Percentiles rank a stretch among this genome's conserved stretches.
Evolutionary conservation across 345 rosid genomes (phyloP).

Genomic region (Clarkia xantiana): DNA sequence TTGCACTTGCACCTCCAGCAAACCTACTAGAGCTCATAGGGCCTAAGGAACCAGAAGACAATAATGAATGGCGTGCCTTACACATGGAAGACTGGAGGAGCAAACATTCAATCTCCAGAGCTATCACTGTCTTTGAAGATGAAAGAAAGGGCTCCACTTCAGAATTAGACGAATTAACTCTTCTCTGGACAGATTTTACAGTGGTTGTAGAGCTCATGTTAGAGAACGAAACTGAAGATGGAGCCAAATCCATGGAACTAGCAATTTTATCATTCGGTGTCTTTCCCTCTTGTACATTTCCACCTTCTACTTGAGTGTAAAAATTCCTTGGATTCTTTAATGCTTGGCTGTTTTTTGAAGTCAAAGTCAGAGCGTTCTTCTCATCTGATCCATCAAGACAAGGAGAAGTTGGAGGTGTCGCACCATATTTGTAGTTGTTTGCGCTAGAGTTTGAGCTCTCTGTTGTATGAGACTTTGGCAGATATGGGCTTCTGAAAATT

Average conservation of each 20-base stretch:
- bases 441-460: conserved; percentile 64
- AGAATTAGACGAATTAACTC: conserved; percentile 29
- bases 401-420: conserved; percentile 68
- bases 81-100: conserved; percentile 88
- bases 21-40: conserved; percentile 49
- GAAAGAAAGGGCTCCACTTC: conserved; percentile 38
- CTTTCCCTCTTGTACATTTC: conserved; percentile 34
- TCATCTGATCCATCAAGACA: conserved; percentile 43
- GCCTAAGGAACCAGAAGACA: conserved; percentile 29
- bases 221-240: conserved; percentile 29
- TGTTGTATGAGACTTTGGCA: conserved; percentile 54
- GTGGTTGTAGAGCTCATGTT: conserved; percentile 38
- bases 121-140: conserved; percentile 56
- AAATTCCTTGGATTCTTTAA: conserved; percentile 35
- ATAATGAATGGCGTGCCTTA: conserved; percentile 59
- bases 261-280: conserved; percentile 24
- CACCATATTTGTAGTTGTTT: conserved; percentile 60
- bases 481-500: conserved; percentile 69
- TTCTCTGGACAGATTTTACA: conserved; percentile 36
- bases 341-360: conserved; percentile 32
- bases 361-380: conserved; percentile 31
- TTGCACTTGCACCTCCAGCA: conserved; percentile 33
- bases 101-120: conserved; percentile 75
- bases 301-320: conserved; percentile 59
- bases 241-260: conserved; percentile 30